Evolutionary conservation across 2,329 filamentous ascomycete species (phyloP).

Genomic region (Trematosphaeria pertusa): DNA sequence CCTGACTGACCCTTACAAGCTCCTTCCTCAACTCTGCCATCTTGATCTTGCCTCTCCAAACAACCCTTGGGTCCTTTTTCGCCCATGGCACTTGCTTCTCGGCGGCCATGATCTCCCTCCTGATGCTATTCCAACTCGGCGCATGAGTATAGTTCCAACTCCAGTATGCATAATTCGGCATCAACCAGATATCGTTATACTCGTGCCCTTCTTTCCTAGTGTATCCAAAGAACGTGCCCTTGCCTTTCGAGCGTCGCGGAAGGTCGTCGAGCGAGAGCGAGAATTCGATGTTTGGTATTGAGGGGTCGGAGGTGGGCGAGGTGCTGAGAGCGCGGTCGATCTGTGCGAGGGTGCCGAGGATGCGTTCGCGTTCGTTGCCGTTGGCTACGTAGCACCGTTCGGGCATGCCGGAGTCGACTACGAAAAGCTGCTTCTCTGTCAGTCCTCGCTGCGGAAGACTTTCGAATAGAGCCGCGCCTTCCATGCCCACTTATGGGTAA

Average conservation of each 20-base stretch:
- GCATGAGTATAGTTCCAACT: slow-evolving; percentile 45
- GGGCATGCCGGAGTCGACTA: slow-evolving; percentile 38
- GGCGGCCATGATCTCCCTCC: slow-evolving; percentile 31
- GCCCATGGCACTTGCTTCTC: slow-evolving; percentile 33
- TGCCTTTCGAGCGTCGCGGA: slow-evolving; percentile 34
- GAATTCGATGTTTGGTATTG: slow-evolving; percentile 41
- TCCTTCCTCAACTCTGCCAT: slow-evolving; percentile 40
- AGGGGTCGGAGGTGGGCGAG: slow-evolving; percentile 32
- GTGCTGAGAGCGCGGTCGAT: slow-evolving; percentile 41
- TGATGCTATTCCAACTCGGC: slow-evolving; percentile 43
- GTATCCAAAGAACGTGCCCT: slow-evolving; percentile 39
- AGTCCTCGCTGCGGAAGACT: slow-evolving; percentile 6
- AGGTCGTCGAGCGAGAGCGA: slow-evolving; percentile 42
- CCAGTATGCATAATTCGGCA: slow-evolving; percentile 46
- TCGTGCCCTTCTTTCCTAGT: slow-evolving; percentile 35
- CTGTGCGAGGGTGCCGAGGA: slow-evolving; percentile 42
- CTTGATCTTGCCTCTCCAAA: slow-evolving; percentile 44
- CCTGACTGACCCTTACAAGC: slow-evolving; percentile 35
- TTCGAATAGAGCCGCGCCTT: neutral
- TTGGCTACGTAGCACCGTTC: slow-evolving; percentile 43
- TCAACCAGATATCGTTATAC: slow-evolving; percentile 43
- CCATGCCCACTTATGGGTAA: neutral
- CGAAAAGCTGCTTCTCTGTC: slow-evolving; percentile 32
- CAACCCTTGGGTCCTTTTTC: slow-evolving; percentile 38
- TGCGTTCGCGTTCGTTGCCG: slow-evolving; percentile 44